Conservation (phyloP, 106 monocot species). For the Xerophyta viscosa region DNA sequence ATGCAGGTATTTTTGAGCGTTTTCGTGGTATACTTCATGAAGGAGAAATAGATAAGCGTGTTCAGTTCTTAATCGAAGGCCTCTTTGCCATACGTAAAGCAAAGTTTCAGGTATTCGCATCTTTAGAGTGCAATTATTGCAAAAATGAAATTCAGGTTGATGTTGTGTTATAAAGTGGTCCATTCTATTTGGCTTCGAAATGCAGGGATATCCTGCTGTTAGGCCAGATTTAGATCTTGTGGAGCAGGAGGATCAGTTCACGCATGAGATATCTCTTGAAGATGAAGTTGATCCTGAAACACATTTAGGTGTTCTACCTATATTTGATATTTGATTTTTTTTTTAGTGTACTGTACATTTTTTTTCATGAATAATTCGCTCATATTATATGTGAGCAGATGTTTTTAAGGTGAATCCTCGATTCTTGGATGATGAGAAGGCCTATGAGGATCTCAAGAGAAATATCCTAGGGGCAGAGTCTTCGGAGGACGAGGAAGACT, state of each 20-base stretch:
- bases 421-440: conserved; percentile 86
- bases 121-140: too few relatives aligned
- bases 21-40: conserved; percentile 97
- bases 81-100: conserved; percentile 93
- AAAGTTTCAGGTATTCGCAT: conserved; percentile 87
- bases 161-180: too few relatives aligned
- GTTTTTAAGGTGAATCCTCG: conserved; percentile 71
- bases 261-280: conserved; percentile 75
- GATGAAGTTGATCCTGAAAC: conserved; percentile 89
- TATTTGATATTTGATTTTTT: too few relatives aligned
- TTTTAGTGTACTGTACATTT: too few relatives aligned
- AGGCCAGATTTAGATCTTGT: conserved; percentile 79
- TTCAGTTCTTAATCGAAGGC: conserved; percentile 90
- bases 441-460: conserved; percentile 79
- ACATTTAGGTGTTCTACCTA: conserved; percentile 35
- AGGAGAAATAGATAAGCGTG: conserved; percentile 93
- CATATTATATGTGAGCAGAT: too few relatives aligned
- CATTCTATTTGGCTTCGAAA: too few relatives aligned
- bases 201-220: conserved; percentile 78
- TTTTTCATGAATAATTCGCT: too few relatives aligned
- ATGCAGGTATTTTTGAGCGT: conserved; percentile 84
- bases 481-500: conserved; percentile 67
- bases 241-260: conserved; percentile 83
- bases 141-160: too few relatives aligned
- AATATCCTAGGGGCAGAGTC: conserved; percentile 77